A percentile compares a stretch with the other conserved stretches of the same genome.
phyloP scores from a whole-genome alignment of 2,329 filamentous ascomycete genomes.

The Pyricularia sp. region DNA sequence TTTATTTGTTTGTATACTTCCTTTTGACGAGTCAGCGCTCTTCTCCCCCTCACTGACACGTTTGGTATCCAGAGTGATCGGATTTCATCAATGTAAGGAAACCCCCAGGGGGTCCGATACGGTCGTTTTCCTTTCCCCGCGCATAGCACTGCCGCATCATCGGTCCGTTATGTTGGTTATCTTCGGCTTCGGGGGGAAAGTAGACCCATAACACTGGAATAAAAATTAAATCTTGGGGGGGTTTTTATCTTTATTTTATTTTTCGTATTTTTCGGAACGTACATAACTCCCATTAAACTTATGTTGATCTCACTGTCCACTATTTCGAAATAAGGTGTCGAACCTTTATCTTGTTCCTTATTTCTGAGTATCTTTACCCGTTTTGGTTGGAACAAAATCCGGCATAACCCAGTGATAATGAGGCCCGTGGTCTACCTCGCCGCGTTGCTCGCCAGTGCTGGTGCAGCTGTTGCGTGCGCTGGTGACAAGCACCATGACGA shows the following conservation, averaged over 20 bases:
- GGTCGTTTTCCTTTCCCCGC: not conserved
- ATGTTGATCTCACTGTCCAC: not conserved
- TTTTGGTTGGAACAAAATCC: not conserved
- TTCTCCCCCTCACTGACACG: not conserved
- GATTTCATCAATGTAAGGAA: not conserved
- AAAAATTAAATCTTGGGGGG: too few relatives aligned
- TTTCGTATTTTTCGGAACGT: not conserved
- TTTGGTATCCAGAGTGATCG: not conserved
- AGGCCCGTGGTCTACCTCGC: not conserved
- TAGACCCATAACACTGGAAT: not conserved
- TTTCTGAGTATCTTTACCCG: not conserved
- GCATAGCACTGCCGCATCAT: not conserved
- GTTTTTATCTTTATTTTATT: not conserved
- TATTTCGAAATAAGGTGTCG: not conserved
- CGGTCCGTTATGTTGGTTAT: not conserved
- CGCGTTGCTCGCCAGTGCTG: not conserved
- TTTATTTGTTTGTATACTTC: not conserved
- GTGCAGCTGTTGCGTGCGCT: conserved; percentile 20
- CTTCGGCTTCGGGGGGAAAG: not conserved
- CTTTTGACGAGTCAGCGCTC: not conserved
- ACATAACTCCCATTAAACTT: not conserved
- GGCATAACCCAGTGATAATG: not conserved
- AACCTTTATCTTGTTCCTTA: not conserved
- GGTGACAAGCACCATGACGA: conserved; percentile 21
- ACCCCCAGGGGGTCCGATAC: not conserved